Percentiles rank a stretch among this genome's conserved stretches.
These are phyloP conservation scores for Byssothecium circinans DNA, from an alignment of 2,329 filamentous ascomycete genomes.

Conservation along the genomic window DNA sequence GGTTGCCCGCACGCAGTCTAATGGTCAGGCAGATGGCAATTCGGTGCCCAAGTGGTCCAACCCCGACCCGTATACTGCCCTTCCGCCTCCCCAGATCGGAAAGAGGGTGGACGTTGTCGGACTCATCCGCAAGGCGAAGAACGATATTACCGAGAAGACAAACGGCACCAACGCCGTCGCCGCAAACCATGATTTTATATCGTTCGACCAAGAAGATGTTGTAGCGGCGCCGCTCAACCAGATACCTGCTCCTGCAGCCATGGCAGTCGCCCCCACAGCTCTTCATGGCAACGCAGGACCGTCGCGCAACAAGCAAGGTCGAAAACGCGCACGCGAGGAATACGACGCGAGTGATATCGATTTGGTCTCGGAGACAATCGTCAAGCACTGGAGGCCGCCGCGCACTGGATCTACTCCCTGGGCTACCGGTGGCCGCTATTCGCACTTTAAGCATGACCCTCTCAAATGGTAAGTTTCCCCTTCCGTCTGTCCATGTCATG, in stretches of 20 bases:
- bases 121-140: conserved; percentile 85
- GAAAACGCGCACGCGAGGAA: neutral
- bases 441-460: conserved; percentile 56
- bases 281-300: conserved; percentile 1
- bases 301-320: conserved; percentile 7
- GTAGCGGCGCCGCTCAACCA: conserved; percentile 41
- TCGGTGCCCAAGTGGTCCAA: conserved; percentile 84
- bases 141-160: conserved; percentile 55
- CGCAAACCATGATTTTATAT: conserved; percentile 80
- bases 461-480: conserved; percentile 46
- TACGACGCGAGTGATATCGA: neutral
- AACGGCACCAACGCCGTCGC: conserved; percentile 53
- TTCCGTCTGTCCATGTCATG: neutral
- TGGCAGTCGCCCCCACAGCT: conserved; percentile 8
- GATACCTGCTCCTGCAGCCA: neutral
- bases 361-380: conserved; percentile 24
- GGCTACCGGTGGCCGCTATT: conserved; percentile 52
- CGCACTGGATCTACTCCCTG: conserved; percentile 55
- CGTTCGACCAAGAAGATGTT: conserved; percentile 70
- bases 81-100: conserved; percentile 73
- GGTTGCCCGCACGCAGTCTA: conserved; percentile 19
- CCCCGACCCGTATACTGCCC: conserved; percentile 86
- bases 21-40: conserved; percentile 31
- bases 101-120: conserved; percentile 89
- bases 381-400: conserved; percentile 48